Percentiles rank a stretch among this genome's conserved stretches.
Evolutionary conservation across 2,329 filamentous ascomycete genomes (phyloP).

Genomic region (Colletotrichum godetiae): DNA sequence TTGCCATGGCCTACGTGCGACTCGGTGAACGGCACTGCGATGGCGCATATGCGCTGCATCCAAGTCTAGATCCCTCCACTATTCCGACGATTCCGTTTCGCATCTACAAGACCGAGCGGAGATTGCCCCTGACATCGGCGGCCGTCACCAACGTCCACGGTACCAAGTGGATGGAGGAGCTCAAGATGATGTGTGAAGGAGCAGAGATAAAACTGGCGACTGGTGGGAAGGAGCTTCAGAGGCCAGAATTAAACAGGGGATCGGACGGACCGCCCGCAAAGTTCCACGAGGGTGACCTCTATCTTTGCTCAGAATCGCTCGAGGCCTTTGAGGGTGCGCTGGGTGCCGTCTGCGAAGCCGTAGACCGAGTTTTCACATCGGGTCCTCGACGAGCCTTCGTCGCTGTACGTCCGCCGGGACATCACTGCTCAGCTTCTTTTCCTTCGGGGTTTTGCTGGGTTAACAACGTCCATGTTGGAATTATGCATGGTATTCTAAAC

Average conservation of each 20-base stretch:
- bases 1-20: slow-evolving; percentile 90
- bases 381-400: slow-evolving; percentile 86
- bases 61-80: slow-evolving; percentile 64
- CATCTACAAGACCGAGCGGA: slow-evolving; percentile 83
- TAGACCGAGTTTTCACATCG: slow-evolving; percentile 81
- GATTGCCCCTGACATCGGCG: slow-evolving; percentile 76
- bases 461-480: slow-evolving; percentile 97
- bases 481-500: slow-evolving; percentile 86
- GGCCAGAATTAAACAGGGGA: slow-evolving; percentile 71
- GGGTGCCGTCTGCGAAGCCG: slow-evolving; percentile 91
- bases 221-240: slow-evolving; percentile 81
- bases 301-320: slow-evolving; percentile 87
- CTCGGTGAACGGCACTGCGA: slow-evolving; percentile 83
- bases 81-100: slow-evolving; percentile 79
- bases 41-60: slow-evolving; percentile 75
- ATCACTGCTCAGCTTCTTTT: slow-evolving; percentile 90
- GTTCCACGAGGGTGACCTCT: slow-evolving; percentile 90
- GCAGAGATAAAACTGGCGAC: slow-evolving; percentile 82
- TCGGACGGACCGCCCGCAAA: slow-evolving; percentile 59
- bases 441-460: slow-evolving; percentile 99
- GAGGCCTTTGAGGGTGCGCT: slow-evolving; percentile 90
- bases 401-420: slow-evolving; percentile 90
- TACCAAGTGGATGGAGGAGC: slow-evolving; percentile 90
- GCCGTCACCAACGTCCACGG: slow-evolving; percentile 94
- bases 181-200: slow-evolving; percentile 84